These are phyloP conservation scores for Talaromyces albobiverticillius DNA, from an alignment of 2,329 filamentous ascomycete species.

Conservation along the genomic window DNA sequence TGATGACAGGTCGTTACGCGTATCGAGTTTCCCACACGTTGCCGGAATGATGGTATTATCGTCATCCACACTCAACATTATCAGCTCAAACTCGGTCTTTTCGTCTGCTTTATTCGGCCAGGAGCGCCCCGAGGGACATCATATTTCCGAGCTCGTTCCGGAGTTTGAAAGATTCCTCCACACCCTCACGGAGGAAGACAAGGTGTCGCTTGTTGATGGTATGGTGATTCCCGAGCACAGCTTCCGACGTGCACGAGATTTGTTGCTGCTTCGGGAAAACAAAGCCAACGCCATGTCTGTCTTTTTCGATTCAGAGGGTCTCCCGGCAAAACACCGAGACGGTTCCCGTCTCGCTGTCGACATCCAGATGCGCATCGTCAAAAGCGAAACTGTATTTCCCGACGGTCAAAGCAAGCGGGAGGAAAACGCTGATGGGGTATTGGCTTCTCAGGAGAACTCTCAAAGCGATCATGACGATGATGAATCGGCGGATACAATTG, in stretches of 20 bases:
- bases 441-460: neutral
- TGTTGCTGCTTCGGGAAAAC: constrained; percentile 79
- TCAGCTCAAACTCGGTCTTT: constrained; percentile 93
- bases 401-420: constrained; percentile 61
- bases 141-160: constrained; percentile 77
- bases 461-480: constrained; percentile 31
- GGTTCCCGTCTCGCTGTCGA: constrained; percentile 91
- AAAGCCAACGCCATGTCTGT: constrained; percentile 73
- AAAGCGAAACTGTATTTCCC: constrained; percentile 69
- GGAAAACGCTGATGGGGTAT: constrained; percentile 59
- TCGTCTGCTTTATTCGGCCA: constrained; percentile 89
- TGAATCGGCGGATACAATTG: constrained; percentile 27
- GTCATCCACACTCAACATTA: constrained; percentile 73
- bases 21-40: constrained; percentile 96
- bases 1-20: constrained; percentile 65
- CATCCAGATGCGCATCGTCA: constrained; percentile 93
- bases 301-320: constrained; percentile 79
- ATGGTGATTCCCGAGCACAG: constrained; percentile 96
- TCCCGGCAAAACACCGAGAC: constrained; percentile 84
- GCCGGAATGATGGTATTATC: constrained; percentile 92
- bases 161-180: constrained; percentile 80
- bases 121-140: constrained; percentile 74
- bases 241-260: constrained; percentile 82
- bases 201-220: constrained; percentile 80
- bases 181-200: constrained; percentile 82